A percentile compares a stretch with the other conserved stretches of the same genome.
Evolutionary conservation across 257 asterid genomes (phyloP).

Genomic region (Solanum stenotomum): DNA sequence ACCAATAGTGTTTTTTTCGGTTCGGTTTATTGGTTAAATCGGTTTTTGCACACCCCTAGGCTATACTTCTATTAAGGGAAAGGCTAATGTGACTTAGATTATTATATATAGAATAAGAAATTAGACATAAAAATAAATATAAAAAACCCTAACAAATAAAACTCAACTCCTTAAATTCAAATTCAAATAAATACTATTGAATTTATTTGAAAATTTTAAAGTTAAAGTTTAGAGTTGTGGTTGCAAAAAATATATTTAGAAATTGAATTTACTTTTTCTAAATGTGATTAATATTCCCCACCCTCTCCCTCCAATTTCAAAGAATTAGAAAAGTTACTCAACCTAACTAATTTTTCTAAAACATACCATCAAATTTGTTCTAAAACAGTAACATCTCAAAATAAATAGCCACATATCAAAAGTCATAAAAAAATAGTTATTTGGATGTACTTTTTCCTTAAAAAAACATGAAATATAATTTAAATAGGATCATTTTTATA

Average conservation of each 20-base stretch:
- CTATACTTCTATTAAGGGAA: neutral
- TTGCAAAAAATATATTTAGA: neutral
- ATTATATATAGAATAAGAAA: neutral
- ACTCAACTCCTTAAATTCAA: too few species aligned
- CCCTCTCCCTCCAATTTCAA: too few species aligned
- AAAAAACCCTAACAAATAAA: neutral
- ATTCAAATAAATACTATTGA: too few species aligned
- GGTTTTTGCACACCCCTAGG: too few species aligned
- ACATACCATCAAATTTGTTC: neutral
- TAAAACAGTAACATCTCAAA: neutral
- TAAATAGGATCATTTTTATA: neutral
- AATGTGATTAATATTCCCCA: neutral
- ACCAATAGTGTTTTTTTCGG: too few species aligned
- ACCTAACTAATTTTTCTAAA: neutral
- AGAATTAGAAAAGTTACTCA: neutral
- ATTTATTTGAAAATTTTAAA: too few species aligned
- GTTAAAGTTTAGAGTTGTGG: neutral
- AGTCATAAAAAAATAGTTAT: neutral
- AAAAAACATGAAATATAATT: neutral
- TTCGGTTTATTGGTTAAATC: too few species aligned
- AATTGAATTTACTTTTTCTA: neutral
- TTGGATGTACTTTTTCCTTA: too few species aligned
- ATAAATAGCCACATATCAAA: too few species aligned
- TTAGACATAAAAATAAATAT: neutral
- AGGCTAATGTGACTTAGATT: conserved; percentile 16